phyloP scores from a whole-genome alignment of 805 yeast genomes.

The Lachancea nothofagi region DNA sequence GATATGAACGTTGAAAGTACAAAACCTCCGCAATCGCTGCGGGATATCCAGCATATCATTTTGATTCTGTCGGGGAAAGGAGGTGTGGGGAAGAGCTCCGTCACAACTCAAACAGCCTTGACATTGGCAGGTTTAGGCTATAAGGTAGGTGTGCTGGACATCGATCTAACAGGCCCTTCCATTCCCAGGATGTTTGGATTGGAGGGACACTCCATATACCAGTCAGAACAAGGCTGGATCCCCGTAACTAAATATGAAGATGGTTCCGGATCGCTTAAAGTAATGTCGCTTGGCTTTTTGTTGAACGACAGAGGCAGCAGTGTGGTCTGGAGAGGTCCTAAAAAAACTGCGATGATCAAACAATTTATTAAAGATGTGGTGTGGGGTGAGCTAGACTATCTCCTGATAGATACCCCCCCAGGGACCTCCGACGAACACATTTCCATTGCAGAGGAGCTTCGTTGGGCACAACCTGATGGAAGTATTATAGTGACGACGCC shows the following conservation, averaged over 20 bases:
- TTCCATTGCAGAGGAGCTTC: slow-evolving; percentile 87
- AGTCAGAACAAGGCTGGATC: slow-evolving; percentile 81
- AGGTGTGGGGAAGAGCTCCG: slow-evolving; percentile 95
- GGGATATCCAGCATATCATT: slow-evolving; percentile 65
- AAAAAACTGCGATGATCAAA: slow-evolving; percentile 94
- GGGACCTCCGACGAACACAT: slow-evolving; percentile 99
- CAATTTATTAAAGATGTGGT: slow-evolving; percentile 87
- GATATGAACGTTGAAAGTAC: slow-evolving; percentile 2
- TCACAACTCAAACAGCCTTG: slow-evolving; percentile 91
- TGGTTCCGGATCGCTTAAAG: slow-evolving; percentile 42
- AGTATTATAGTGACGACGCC: slow-evolving; percentile 96
- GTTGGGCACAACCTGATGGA: slow-evolving; percentile 72
- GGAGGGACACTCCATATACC: slow-evolving; percentile 73
- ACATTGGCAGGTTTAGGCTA: slow-evolving; percentile 62
- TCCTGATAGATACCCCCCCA: slow-evolving; percentile 95
- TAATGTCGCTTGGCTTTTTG: slow-evolving; percentile 87
- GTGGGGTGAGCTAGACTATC: slow-evolving; percentile 76
- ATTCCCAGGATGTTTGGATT: slow-evolving; percentile 94
- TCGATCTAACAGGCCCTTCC: slow-evolving; percentile 95
- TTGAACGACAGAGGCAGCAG: slow-evolving; percentile 79
- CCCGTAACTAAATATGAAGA: slow-evolving; percentile 54
- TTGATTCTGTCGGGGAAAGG: slow-evolving; percentile 91
- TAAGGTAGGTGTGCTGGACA: slow-evolving; percentile 91
- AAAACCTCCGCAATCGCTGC: slow-evolving; percentile 33
- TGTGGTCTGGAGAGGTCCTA: slow-evolving; percentile 98